Evolutionary conservation across 768 basidiomycete genomes (phyloP), one percentile per base, ranked within the genome.

Genomic region (Tricholoma terreum): DNA sequence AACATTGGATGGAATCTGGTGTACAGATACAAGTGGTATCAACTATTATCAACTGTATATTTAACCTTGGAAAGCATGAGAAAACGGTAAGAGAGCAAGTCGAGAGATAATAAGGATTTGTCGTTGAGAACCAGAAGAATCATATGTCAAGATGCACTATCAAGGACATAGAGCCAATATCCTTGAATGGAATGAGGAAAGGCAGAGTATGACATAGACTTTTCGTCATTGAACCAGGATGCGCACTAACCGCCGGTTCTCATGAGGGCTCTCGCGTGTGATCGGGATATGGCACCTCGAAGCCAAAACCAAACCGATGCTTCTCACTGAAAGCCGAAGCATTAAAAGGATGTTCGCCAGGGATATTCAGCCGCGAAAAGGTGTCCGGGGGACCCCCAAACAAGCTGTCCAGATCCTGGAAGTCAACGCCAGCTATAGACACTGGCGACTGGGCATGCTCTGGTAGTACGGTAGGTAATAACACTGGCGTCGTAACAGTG

Each of bases 91-190:
- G 42, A 21, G 31, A 38, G 43, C 46, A 49, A 27, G 30, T 49
- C 12, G 15, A 14, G 22, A 49, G 46, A 49, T 49, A 27, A 48
- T 48, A 48, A 48, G 7, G n/a, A 48, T 48, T 24, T 45, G 24
- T 27, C 24, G 6, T 27, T 3, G 24, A 27, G 24, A 6, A 27
- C 24, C 24, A 46, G 15, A 46, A 27, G 2, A 48, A 30, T n/a
- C 24, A 27, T 31, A 58, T 55, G 61, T 58, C 58, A 58, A 58
- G 60, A 58, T 64, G 58, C 63, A 60, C 63, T 64, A 64, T 61
- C 63, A 55, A 57, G 58, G 61, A 60, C 61, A 59, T 57, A 46
- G 53, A 31, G 8, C 43, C 43, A 21, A 45, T 45, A 46, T 43
- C 4, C 21, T 43, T 43, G 24, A 10, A 46, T 8, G 24, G 6